Evolutionary conservation across 768 basidiomycete genomes (phyloP).

Genomic region (Rhizopogon sp.): DNA sequence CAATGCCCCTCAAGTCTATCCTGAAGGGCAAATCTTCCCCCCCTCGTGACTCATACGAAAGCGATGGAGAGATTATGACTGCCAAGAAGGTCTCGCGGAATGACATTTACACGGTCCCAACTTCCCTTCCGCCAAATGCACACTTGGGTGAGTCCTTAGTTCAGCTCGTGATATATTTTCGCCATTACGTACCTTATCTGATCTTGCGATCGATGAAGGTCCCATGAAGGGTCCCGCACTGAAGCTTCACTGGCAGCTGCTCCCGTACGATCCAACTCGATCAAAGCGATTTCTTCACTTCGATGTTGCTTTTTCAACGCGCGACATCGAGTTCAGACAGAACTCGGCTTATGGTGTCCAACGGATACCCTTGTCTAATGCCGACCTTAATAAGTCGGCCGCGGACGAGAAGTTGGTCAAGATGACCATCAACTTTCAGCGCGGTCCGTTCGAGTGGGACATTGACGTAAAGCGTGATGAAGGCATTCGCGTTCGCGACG

Average conservation of each 20-base stretch:
- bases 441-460: constrained; percentile 29
- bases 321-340: constrained; percentile 18
- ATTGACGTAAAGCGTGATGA: constrained; percentile 37
- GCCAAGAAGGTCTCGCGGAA: constrained; percentile 17
- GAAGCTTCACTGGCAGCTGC: constrained; percentile 44
- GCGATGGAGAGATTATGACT: constrained; percentile 21
- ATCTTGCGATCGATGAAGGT: constrained; percentile 22
- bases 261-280: constrained; percentile 32
- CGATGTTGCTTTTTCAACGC: constrained; percentile 45
- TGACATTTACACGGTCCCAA: constrained; percentile 16
- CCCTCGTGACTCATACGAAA: constrained; percentile 22
- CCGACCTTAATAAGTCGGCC: constrained; percentile 38
- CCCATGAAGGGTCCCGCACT: constrained; percentile 37
- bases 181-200: constrained; percentile 24
- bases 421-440: constrained; percentile 43
- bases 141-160: constrained; percentile 17
- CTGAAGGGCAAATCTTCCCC: constrained; percentile 20
- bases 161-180: not conserved
- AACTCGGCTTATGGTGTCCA: constrained; percentile 2
- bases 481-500: constrained; percentile 50
- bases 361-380: constrained; percentile 25
- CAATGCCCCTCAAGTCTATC: constrained; percentile 22
- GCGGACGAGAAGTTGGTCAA: constrained; percentile 39
- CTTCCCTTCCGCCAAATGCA: constrained; percentile 16
- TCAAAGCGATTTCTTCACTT: constrained; percentile 39